These are phyloP conservation scores for Hypoxylon sp. DNA, from an alignment of 2,329 filamentous ascomycete species.

Conservation along the genomic window DNA sequence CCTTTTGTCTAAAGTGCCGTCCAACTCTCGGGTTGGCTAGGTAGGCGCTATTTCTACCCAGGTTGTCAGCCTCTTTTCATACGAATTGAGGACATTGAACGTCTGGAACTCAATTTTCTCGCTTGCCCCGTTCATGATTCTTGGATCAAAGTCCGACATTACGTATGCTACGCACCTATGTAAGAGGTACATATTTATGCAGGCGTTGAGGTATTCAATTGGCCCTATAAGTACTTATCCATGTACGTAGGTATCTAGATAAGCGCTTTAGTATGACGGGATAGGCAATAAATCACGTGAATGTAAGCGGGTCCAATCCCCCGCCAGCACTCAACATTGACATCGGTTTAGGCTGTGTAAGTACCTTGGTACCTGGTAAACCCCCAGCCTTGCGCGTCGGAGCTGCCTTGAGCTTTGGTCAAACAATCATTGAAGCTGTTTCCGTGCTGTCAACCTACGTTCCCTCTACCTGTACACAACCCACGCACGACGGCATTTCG, in stretches of 20 bases:
- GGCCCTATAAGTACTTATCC: not conserved
- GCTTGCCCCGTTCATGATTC: not conserved
- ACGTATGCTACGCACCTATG: not conserved
- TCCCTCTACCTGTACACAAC: slow-evolving; percentile 41
- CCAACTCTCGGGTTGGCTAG: not conserved
- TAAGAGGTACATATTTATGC: slow-evolving; percentile 15
- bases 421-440: slow-evolving; percentile 39
- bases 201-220: not conserved
- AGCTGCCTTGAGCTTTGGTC: slow-evolving; percentile 52
- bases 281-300: slow-evolving; percentile 26
- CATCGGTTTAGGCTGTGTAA: not conserved
- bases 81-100: not conserved
- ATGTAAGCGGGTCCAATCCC: not conserved
- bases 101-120: not conserved
- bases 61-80: not conserved
- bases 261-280: too few relatives aligned
- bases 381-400: slow-evolving; percentile 51
- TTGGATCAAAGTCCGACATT: not conserved
- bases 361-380: slow-evolving; percentile 6
- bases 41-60: not conserved
- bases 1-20: not conserved
- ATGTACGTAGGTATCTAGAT: slow-evolving; percentile 3
- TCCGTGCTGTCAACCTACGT: slow-evolving; percentile 45
- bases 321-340: too few relatives aligned
- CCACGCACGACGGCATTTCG: slow-evolving; percentile 16